A percentile compares a stretch with the other conserved stretches of the same genome.
Conservation (phyloP, 2,329 filamentous ascomycete genomes). For the Curvularia sp. region DNA sequence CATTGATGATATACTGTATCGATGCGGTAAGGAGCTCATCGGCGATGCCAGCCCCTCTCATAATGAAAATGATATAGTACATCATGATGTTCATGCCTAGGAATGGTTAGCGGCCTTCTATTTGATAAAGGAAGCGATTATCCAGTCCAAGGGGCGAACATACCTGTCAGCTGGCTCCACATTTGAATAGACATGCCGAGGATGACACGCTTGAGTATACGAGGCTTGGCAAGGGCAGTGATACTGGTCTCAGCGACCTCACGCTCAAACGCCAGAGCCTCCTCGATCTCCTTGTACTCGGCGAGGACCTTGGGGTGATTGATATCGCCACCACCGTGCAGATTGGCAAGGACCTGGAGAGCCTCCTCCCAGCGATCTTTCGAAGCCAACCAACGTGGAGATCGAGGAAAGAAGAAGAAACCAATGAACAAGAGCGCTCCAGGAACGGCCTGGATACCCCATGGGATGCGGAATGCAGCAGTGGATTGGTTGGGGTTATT, state of each 20-base stretch:
- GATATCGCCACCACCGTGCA: constrained; percentile 65
- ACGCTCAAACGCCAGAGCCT: constrained; percentile 62
- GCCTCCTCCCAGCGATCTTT: constrained; percentile 73
- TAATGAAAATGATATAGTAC: constrained; percentile 65
- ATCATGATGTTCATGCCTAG: constrained; percentile 8
- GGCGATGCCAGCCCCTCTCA: constrained; percentile 64
- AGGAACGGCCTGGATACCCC: constrained; percentile 54
- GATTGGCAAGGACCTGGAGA: constrained; percentile 59
- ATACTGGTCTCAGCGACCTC: constrained; percentile 61
- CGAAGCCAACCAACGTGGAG: constrained; percentile 73
- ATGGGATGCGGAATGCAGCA: constrained; percentile 52
- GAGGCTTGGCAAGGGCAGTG: constrained; percentile 57
- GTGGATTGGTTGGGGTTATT: constrained; percentile 53
- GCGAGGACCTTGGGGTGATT: constrained; percentile 67
- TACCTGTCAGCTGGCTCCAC: constrained; percentile 66
- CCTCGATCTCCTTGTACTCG: constrained; percentile 67
- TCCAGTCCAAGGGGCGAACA: constrained; percentile 57
- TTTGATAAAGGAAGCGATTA: no score
- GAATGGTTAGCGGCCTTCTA: background rate
- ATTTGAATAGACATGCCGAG: constrained; percentile 66
- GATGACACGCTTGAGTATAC: constrained; percentile 63
- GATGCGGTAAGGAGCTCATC: constrained; percentile 65
- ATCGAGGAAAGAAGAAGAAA: constrained; percentile 55
- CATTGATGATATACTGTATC: constrained; percentile 71
- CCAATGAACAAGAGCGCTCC: constrained; percentile 49